Base-by-base conservation (phyloP, 139 green algal genomes). In the Monoraphidium neglectum region DNA sequence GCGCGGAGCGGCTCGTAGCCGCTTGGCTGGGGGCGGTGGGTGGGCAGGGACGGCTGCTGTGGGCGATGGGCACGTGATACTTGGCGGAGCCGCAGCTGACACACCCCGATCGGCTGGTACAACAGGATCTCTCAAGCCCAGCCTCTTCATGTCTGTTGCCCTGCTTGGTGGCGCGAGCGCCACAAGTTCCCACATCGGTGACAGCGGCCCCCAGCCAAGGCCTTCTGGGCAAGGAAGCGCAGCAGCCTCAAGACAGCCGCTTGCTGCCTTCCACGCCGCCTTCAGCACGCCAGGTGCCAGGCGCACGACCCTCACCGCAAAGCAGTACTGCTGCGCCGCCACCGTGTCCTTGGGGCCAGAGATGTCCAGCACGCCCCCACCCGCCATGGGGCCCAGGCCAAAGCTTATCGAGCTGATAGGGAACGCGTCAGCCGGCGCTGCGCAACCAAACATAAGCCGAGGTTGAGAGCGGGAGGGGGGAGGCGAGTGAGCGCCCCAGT, bases 241-340 rank as follows among this genome's bases (percentile, higher is more conserved):
- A n/a, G n/a, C n/a, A n/a, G n/a, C n/a, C n/a, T n/a, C n/a, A n/a
- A n/a, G n/a, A n/a, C n/a, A n/a, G n/a, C n/a, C n/a, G n/a, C n/a
- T n/a, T n/a, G n/a, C n/a, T n/a, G 63, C 67, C 35, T 68, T 71
- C 26, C 61, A 57, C 77, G 74, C 80, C 0, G 68, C 40, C n/a
- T 59, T 23, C 51, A 81, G 68, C 28, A 70, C 36, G 26, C 43
- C 28, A 57, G 72, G 59, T n/a, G 70, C 74, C 12, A n/a, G n/a
- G n/a, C n/a, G 10, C 33, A 35, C 47, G 8, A 71, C 72, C 59
- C 62, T 65, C n/a, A 35, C 53, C 24, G 65, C 61, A 3, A 87
- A 54, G 63, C 56, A 75, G 73, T 90, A 90, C 59, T 90, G 85
- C 73, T 90, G 85, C 23, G 81, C 75, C 18, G 77, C 59, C 28